Percentiles rank a stretch among this genome's conserved stretches.
Conservation (phyloP, 1,284 basidiomycete genomes). For the Amylostereum areolatum region DNA sequence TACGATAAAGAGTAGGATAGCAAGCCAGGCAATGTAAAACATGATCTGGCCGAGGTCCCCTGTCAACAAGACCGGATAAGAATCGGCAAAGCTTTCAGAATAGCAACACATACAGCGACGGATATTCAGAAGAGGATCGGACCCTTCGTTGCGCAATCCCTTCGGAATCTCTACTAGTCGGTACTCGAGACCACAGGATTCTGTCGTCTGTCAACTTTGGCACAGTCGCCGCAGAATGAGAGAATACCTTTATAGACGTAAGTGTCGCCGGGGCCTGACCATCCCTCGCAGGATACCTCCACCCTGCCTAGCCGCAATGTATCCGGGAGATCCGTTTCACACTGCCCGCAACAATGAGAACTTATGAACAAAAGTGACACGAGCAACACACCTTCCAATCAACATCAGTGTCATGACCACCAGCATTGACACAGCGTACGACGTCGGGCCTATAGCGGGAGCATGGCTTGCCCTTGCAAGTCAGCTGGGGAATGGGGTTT, state of each 20-base stretch:
- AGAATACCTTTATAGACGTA: conserved; percentile 75
- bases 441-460: conserved; percentile 73
- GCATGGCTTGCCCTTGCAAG: conserved; percentile 78
- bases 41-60: neutral
- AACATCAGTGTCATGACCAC: conserved; percentile 68
- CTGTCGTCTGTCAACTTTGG: conserved; percentile 30
- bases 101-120: conserved; percentile 15
- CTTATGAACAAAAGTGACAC: neutral
- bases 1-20: conserved; percentile 46
- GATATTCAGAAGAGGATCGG: conserved; percentile 12
- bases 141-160: conserved; percentile 31
- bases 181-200: conserved; percentile 81
- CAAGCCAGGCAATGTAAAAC: conserved; percentile 54
- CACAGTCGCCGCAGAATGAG: neutral
- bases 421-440: conserved; percentile 79
- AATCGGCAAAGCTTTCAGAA: conserved; percentile 8
- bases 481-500: conserved; percentile 68
- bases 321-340: conserved; percentile 84
- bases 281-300: conserved; percentile 87
- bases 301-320: conserved; percentile 77
- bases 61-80: neutral
- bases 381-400: conserved; percentile 70
- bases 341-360: conserved; percentile 50
- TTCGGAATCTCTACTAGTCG: conserved; percentile 62
- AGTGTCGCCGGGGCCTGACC: conserved; percentile 71